Evolutionary conservation across 345 rosid genomes (phyloP).

Genomic region (Gossypium longicalyx): DNA sequence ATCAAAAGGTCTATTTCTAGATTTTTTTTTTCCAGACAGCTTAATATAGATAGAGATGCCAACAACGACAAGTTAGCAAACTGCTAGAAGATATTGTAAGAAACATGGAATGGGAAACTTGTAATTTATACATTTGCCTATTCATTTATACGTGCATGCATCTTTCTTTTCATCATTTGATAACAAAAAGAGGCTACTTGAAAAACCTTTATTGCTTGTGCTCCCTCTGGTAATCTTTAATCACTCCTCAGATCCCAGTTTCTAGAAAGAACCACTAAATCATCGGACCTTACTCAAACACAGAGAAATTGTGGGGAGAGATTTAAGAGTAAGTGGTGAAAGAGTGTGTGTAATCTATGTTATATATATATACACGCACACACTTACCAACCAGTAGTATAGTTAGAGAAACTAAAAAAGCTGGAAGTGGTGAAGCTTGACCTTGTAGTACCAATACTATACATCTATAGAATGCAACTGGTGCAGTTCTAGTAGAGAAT

Average conservation of each 20-base stretch:
- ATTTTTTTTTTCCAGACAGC: background rate
- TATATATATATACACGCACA: too few relatives aligned
- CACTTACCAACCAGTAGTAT: background rate
- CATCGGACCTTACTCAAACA: background rate
- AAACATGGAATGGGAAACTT: background rate
- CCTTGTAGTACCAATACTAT: background rate
- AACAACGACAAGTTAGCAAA: background rate
- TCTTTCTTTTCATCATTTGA: background rate
- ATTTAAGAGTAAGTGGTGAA: background rate
- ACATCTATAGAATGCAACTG: background rate
- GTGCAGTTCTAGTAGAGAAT: background rate
- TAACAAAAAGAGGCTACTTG: background rate
- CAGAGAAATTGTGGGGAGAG: background rate
- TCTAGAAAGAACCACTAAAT: background rate
- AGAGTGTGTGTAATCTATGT: background rate
- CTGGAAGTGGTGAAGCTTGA: background rate
- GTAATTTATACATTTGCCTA: background rate
- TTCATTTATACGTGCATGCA: background rate
- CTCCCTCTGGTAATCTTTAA: background rate
- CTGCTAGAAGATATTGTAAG: background rate
- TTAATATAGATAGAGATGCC: background rate
- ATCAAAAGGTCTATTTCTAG: background rate
- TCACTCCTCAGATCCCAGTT: background rate
- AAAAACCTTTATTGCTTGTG: background rate
- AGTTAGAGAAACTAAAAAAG: background rate